These are phyloP conservation scores for Solanum sejunctum DNA, from an alignment of 257 asterid genomes.

Conservation along the genomic window DNA sequence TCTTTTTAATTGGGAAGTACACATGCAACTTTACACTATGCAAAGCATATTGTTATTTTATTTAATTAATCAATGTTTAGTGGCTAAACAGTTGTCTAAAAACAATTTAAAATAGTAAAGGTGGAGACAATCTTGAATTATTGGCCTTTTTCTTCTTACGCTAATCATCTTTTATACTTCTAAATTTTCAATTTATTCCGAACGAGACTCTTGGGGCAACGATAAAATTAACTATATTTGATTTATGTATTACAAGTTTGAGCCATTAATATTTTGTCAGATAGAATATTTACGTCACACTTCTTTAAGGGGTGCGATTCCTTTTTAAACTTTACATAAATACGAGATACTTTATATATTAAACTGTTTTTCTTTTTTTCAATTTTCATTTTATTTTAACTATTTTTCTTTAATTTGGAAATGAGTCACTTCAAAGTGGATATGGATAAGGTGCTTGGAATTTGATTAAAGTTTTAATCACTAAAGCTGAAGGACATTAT, in stretches of 20 bases:
- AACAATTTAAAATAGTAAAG: neutral
- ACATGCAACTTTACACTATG: neutral
- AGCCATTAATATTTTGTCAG: neutral
- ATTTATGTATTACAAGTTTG: neutral
- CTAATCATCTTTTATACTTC: neutral
- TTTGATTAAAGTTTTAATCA: conserved; percentile 5
- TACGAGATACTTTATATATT: neutral
- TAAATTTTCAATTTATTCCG: neutral
- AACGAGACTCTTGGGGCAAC: neutral
- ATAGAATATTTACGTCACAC: neutral
- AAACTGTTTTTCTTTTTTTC: neutral
- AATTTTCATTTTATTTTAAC: neutral
- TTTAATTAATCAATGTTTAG: conserved; percentile 3
- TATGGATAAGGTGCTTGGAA: conserved; percentile 31
- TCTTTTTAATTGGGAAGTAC: neutral
- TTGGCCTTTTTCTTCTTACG: neutral
- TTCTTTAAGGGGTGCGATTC: neutral
- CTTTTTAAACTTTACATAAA: neutral
- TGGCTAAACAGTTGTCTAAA: conserved; percentile 12
- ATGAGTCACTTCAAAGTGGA: conserved; percentile 4
- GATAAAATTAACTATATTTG: neutral
- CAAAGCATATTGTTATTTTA: neutral
- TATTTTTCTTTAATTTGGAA: neutral
- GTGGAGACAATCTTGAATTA: neutral
- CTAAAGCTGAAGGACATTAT: conserved; percentile 12